phyloP scores from a whole-genome alignment of 371 early-diverging fungal genomes.

The Fennellomyces sp. region DNA sequence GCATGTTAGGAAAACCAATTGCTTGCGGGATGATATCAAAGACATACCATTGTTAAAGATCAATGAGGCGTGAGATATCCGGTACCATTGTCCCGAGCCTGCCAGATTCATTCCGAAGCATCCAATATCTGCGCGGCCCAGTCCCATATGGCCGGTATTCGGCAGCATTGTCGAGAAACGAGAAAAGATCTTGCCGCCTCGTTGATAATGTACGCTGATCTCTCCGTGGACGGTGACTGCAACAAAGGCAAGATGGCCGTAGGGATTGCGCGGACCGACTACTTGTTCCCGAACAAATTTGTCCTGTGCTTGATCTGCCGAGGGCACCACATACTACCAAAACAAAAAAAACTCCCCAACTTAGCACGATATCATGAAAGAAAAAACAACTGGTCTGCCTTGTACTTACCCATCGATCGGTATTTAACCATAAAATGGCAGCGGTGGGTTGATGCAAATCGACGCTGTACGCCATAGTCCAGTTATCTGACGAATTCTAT shows the following conservation, averaged over 20 bases:
- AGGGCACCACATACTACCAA: conserved; percentile 18
- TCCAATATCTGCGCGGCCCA: conserved; percentile 30
- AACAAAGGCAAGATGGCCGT: conserved; percentile 42
- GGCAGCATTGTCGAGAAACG: conserved; percentile 37
- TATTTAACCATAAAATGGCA: conserved; percentile 46
- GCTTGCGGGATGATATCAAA: background rate
- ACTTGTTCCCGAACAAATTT: conserved; percentile 20
- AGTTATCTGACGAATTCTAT: conserved; percentile 36
- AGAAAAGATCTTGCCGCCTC: conserved; percentile 39
- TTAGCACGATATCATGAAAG: too few relatives aligned
- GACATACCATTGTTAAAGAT: conserved; percentile 23
- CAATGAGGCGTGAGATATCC: conserved; percentile 49
- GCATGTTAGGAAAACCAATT: too few relatives aligned
- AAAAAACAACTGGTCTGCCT: too few relatives aligned
- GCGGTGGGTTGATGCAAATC: conserved; percentile 47
- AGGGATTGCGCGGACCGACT: conserved; percentile 44
- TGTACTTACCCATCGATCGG: conserved; percentile 41
- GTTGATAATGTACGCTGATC: conserved; percentile 49
- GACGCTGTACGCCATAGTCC: conserved; percentile 28
- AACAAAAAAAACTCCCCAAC: too few relatives aligned
- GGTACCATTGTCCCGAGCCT: conserved; percentile 37
- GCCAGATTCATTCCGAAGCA: conserved; percentile 42
- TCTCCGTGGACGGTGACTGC: conserved; percentile 46
- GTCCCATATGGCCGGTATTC: conserved; percentile 26
- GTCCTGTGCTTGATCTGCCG: conserved; percentile 4